phyloP scores from a whole-genome alignment of 106 monocot genomes.

The Amphibolis antarctica region DNA sequence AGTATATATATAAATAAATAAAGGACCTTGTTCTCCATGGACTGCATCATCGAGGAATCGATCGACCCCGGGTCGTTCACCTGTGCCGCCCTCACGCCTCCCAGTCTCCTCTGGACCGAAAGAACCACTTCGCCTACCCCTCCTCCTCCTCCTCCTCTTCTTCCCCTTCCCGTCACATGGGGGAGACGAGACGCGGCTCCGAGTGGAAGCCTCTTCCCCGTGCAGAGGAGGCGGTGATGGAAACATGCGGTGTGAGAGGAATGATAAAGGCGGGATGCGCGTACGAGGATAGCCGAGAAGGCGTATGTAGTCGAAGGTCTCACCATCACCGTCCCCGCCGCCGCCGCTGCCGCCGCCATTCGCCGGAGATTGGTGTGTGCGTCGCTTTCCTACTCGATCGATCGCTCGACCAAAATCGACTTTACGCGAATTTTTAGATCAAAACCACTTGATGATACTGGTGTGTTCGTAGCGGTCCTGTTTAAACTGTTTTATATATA shows the following conservation, averaged over 20 bases:
- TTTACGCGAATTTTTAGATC: no score
- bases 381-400: no score
- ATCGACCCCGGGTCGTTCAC: slow-evolving; percentile 47
- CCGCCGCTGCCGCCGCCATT: no score
- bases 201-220: background rate
- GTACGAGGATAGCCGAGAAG: background rate
- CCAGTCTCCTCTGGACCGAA: slow-evolving; percentile 2
- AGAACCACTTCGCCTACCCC: background rate
- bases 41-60: slow-evolving; percentile 46
- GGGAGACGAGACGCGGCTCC: background rate
- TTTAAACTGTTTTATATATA: no score
- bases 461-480: no score
- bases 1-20: no score
- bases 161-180: background rate
- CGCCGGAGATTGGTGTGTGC: no score
- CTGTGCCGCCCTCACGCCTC: slow-evolving; percentile 32
- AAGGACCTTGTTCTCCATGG: slow-evolving; percentile 69
- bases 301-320: background rate
- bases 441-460: no score
- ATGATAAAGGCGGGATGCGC: background rate
- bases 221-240: background rate
- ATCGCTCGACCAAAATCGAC: no score
- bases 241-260: background rate
- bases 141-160: background rate
- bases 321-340: background rate